Conservation (phyloP, 208 protist genomes). For the Leptomonas seymouri region DNA sequence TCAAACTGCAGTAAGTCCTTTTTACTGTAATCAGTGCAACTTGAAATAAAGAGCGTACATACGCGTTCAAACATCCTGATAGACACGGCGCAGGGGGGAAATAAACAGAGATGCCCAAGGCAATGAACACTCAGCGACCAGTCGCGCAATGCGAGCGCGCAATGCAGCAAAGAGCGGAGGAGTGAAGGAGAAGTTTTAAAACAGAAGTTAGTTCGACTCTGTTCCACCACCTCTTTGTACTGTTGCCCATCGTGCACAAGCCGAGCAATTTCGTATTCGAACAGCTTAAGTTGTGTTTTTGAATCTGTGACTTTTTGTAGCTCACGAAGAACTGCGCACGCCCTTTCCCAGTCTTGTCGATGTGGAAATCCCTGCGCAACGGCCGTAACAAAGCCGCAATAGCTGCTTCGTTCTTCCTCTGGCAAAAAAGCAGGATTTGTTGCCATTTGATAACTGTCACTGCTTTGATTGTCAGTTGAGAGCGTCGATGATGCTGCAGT, state of each 20-base stretch:
- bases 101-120: constrained; percentile 10
- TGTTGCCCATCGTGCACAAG: constrained; percentile 23
- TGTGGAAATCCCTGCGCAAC: constrained; percentile 27
- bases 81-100: constrained; percentile 5
- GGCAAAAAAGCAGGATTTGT: constrained; percentile 34
- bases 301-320: constrained; percentile 15
- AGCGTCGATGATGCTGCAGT: background rate
- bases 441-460: constrained; percentile 29
- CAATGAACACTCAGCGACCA: background rate
- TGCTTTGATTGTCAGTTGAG: background rate
- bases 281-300: constrained; percentile 12
- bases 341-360: constrained; percentile 22
- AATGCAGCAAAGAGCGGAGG: constrained; percentile 26
- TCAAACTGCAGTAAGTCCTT: constrained; percentile 20
- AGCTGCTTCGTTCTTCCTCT: constrained; percentile 18
- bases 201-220: constrained; percentile 1
- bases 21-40: background rate
- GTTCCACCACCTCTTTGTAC: constrained; percentile 21
- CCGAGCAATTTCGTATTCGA: constrained; percentile 29
- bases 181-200: constrained; percentile 33
- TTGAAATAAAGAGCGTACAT: constrained; percentile 16
- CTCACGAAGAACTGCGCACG: constrained; percentile 2
- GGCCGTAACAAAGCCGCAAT: constrained; percentile 32
- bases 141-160: constrained; percentile 16
- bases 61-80: constrained; percentile 12